A percentile compares a stretch with the other conserved stretches of the same genome.
Conservation (phyloP, 2,329 filamentous ascomycete species). For the Ceratocystis ficicola region DNA sequence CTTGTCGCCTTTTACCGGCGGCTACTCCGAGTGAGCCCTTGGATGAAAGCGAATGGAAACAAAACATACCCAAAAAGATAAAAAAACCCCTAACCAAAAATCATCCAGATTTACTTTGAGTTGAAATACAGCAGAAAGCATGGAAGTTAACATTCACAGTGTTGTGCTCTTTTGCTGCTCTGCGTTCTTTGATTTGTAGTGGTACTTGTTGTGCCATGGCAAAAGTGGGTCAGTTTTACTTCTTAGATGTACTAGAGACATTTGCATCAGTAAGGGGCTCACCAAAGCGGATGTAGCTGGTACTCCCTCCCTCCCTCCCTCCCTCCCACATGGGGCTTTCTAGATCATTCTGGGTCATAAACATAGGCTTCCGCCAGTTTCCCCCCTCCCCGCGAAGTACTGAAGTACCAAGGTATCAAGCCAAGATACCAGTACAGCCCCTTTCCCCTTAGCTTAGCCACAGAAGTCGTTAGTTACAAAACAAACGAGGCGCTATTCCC, state of each 20-base stretch:
- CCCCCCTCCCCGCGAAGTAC: not conserved
- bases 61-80: not conserved
- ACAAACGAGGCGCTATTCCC: not conserved
- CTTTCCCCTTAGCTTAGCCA: not conserved
- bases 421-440: not conserved
- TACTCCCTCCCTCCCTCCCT: not conserved
- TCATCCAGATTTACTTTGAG: not conserved
- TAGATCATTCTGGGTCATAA: not conserved
- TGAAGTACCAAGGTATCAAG: not conserved
- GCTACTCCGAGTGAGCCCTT: not conserved
- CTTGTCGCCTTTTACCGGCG: not conserved
- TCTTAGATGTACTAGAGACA: slow-evolving; percentile 8
- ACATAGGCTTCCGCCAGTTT: not conserved
- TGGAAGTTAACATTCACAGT: not conserved
- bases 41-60: not conserved
- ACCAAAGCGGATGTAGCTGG: slow-evolving; percentile 11
- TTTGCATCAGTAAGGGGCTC: not conserved
- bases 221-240: not conserved
- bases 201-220: not conserved
- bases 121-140: not conserved
- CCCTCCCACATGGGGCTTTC: not conserved
- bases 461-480: not conserved
- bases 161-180: not conserved
- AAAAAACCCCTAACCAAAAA: not conserved
- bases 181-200: not conserved